Conservation (phyloP, 1,284 basidiomycete species). For the Xerocomus cyaneibrunnescens region DNA sequence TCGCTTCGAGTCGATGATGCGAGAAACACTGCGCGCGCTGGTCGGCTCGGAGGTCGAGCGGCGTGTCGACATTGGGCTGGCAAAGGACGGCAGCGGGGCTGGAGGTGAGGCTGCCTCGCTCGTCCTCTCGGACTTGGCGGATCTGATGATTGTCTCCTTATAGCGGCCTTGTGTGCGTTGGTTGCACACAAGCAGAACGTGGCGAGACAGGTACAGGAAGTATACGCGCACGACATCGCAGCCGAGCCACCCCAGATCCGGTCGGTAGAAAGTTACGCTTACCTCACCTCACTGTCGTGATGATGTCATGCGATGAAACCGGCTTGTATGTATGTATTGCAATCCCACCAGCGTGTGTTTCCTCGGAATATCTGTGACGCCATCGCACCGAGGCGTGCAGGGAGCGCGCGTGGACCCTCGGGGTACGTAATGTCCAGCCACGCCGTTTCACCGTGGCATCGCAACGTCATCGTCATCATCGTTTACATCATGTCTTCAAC, state of each 20-base stretch:
- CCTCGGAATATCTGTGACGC: neutral
- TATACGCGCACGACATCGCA: slow-evolving; percentile 5
- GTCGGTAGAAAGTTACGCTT: slow-evolving; percentile 12
- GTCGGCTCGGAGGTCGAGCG: slow-evolving; percentile 81
- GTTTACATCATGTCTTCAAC: slow-evolving; percentile 12
- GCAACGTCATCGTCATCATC: neutral
- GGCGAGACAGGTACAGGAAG: slow-evolving; percentile 10
- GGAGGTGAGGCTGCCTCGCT: slow-evolving; percentile 65
- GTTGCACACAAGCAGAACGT: slow-evolving; percentile 31
- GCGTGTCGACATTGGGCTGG: slow-evolving; percentile 83
- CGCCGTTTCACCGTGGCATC: slow-evolving; percentile 10
- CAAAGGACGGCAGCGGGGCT: slow-evolving; percentile 97
- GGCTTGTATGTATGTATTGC: slow-evolving; percentile 12
- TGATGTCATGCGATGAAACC: slow-evolving; percentile 7
- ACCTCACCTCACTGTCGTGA: slow-evolving; percentile 23
- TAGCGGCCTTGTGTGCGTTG: slow-evolving; percentile 76
- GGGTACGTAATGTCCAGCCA: slow-evolving; percentile 1
- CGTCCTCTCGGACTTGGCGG: neutral
- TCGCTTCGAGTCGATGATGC: slow-evolving; percentile 73
- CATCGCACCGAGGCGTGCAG: neutral
- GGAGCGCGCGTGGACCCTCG: neutral
- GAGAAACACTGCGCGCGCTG: slow-evolving; percentile 70
- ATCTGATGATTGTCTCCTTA: slow-evolving; percentile 6
- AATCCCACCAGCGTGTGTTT: slow-evolving; percentile 6
- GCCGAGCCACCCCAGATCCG: slow-evolving; percentile 13